Base-by-base conservation (phyloP, 106 monocot species). In the Dendrobium chrysotoxum region DNA sequence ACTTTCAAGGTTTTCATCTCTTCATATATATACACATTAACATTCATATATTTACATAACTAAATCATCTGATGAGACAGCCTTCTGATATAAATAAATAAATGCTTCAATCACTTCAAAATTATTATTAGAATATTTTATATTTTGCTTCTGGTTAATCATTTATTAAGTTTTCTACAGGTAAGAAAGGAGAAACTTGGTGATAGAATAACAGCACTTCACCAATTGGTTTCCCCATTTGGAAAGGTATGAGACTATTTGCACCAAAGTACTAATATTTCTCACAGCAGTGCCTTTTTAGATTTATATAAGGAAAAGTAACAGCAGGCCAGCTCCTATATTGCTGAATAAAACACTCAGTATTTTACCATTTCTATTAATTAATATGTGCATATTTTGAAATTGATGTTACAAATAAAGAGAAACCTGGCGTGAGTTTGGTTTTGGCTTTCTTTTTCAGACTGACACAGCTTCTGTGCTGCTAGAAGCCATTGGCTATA, bases 381-480 rank as follows among this genome's bases (percentile, higher is more conserved):
- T 25, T 5, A 23, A 25, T 64, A 23, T 64, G 64, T n/a, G n/a
- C 26, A 64, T 61, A 61, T 61, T 61, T 20, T 23, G 25, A 61
- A 23, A 30, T 30, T 68, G 30, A 26, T 28, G 68, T 30, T 68
- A 28, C 68, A 31, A 68, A 40, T 73, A 79, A 39, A 79, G 15
- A 11, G 21, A 79, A 66, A 39, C 15, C 38, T 79, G 26, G 17
- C 38, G 40, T 18, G 85, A 82, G 80, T 45, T 73, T n/a, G 53
- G 53, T 54, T 31, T 40, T 57, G 44, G 50, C 58, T 74, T 68
- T 46, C 39, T 85, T 86, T 86, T 86, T 40, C 91, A 96, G 95
- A 96, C 95, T 91, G 95, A 96, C 91, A 96, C 95, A 8, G 93
- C 95, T 75, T 96, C 95, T 82, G 95, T 96, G 82, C 83, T 96